Conservation (phyloP, 805 yeast species). For the Kodamaea leandrae region DNA sequence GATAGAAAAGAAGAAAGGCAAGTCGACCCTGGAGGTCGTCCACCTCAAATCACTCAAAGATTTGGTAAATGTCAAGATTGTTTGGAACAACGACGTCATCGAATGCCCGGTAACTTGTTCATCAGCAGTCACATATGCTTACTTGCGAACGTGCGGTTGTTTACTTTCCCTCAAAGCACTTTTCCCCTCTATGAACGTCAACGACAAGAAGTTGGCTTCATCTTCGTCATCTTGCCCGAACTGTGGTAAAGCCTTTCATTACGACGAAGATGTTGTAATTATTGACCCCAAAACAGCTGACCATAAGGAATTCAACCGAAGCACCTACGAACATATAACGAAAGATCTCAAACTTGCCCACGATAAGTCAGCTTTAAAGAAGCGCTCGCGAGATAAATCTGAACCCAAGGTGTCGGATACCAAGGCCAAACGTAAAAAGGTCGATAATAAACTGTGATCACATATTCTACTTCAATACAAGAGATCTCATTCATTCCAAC, state of each 20-base stretch:
- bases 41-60: slow-evolving; percentile 27
- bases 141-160: slow-evolving; percentile 41
- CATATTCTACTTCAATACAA: not conserved
- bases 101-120: slow-evolving; percentile 29
- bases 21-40: not conserved
- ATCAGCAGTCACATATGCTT: slow-evolving; percentile 20
- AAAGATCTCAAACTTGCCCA: not conserved
- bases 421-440: not conserved
- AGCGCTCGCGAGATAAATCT: not conserved
- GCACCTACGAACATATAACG: not conserved
- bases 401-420: too few species aligned
- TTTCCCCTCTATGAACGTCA: not conserved
- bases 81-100: slow-evolving; percentile 20
- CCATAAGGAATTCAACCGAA: slow-evolving; percentile 2
- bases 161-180: slow-evolving; percentile 26
- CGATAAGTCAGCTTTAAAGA: slow-evolving; percentile 1
- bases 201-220: slow-evolving; percentile 7
- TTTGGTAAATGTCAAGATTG: slow-evolving; percentile 22
- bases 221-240: slow-evolving; percentile 28
- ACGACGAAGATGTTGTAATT: slow-evolving; percentile 30
- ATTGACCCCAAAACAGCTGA: slow-evolving; percentile 22
- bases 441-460: not conserved
- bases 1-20: slow-evolving; percentile 25
- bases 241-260: slow-evolving; percentile 24
- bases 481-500: not conserved